phyloP scores from a whole-genome alignment of 1,284 basidiomycete genomes.

The Apiotrichum akiyoshidainum region DNA sequence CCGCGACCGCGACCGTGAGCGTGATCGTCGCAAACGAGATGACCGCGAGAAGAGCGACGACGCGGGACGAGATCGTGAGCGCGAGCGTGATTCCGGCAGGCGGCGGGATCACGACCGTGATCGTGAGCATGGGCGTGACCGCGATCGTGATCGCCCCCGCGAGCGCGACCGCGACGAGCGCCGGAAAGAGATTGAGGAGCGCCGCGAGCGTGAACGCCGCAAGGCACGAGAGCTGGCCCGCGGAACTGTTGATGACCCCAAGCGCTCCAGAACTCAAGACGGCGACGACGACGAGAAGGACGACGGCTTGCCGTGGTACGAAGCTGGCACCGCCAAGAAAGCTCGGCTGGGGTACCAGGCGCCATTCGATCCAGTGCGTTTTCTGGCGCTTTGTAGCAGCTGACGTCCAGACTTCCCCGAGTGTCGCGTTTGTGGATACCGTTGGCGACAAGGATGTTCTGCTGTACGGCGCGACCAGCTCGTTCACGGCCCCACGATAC shows the following conservation, averaged over 20 bases:
- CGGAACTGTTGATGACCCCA: background rate
- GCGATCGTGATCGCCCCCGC: background rate
- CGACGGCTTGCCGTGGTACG: conserved; percentile 35
- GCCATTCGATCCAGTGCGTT: conserved; percentile 19
- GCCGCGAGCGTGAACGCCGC: conserved; percentile 12
- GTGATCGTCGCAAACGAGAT: background rate
- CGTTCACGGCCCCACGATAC: conserved; percentile 29
- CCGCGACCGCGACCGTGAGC: conserved; percentile 4
- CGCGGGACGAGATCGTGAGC: too few relatives aligned
- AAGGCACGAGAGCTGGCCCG: background rate
- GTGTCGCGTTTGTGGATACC: conserved; percentile 30
- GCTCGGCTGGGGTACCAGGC: conserved; percentile 8
- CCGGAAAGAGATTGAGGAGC: conserved; percentile 18
- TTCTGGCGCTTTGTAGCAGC: too few relatives aligned
- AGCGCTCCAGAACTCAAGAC: conserved; percentile 1
- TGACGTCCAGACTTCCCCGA: conserved; percentile 16
- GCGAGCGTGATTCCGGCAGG: background rate
- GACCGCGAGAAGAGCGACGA: too few relatives aligned
- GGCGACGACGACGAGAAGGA: conserved; percentile 7
- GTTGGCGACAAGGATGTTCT: conserved; percentile 34
- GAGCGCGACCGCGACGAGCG: conserved; percentile 15
- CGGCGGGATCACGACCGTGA: conserved; percentile 2
- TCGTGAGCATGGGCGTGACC: too few relatives aligned
- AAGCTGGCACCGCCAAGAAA: conserved; percentile 6
- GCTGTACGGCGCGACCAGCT: conserved; percentile 25